Evolutionary conservation across 805 yeast genomes (phyloP).

Genomic region (Wickerhamiella australiensis): DNA sequence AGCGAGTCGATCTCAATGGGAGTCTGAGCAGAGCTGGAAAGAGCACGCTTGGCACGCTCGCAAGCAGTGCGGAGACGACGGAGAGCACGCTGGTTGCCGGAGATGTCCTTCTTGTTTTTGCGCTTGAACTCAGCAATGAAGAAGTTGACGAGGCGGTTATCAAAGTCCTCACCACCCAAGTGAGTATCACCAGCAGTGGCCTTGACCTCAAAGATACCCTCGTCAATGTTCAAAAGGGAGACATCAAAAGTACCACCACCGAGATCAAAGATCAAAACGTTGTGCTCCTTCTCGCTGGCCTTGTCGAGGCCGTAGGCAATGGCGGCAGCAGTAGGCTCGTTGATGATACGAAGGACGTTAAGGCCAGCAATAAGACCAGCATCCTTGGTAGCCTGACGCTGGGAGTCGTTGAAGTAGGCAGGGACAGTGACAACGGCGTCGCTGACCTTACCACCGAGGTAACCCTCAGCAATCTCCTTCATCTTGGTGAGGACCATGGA

Average conservation of each 20-base stretch:
- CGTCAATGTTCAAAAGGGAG: constrained; percentile 79
- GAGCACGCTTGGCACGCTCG: constrained; percentile 98
- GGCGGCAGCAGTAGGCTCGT: constrained; percentile 94
- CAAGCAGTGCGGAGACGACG: constrained; percentile 98
- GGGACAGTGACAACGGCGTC: constrained; percentile 83
- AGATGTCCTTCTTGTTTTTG: constrained; percentile 86
- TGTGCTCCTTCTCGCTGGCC: constrained; percentile 68
- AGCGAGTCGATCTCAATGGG: constrained; percentile 93
- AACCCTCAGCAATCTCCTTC: constrained; percentile 79
- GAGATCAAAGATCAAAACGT: constrained; percentile 82
- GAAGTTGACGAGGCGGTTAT: constrained; percentile 86
- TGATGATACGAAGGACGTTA: constrained; percentile 72
- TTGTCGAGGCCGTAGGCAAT: constrained; percentile 95
- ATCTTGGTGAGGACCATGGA: constrained; percentile 85
- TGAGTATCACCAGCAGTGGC: constrained; percentile 99
- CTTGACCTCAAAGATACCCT: constrained; percentile 93
- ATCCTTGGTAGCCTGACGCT: constrained; percentile 83
- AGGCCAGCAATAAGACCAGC: constrained; percentile 81
- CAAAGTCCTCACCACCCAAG: constrained; percentile 99
- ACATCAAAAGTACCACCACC: constrained; percentile 99
- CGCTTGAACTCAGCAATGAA: constrained; percentile 90
- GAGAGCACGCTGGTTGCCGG: constrained; percentile 85
- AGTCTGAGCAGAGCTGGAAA: constrained; percentile 92
- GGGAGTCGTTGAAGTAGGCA: constrained; percentile 80
- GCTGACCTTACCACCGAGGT: constrained; percentile 64